These are phyloP conservation scores for Fusarium sp. DNA, from an alignment of 2,329 filamentous ascomycete species.

Conservation along the genomic window DNA sequence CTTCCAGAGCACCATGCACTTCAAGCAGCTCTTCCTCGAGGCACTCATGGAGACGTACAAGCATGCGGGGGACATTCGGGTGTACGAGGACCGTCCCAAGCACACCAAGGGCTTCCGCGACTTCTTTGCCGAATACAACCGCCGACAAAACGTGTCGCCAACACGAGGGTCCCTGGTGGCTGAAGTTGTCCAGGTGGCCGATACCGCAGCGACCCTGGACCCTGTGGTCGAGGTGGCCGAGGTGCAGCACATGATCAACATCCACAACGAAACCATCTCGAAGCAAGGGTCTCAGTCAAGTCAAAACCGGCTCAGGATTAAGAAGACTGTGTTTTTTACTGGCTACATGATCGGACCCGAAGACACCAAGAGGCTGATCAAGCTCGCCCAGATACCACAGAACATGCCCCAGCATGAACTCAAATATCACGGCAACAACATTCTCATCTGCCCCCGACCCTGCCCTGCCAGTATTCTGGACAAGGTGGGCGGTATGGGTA, in stretches of 20 bases:
- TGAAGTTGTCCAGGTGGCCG: slow-evolving; percentile 88
- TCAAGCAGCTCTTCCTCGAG: slow-evolving; percentile 88
- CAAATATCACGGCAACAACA: slow-evolving; percentile 86
- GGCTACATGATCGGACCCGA: slow-evolving; percentile 83
- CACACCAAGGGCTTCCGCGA: slow-evolving; percentile 85
- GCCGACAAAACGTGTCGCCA: slow-evolving; percentile 57
- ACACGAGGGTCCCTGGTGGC: slow-evolving; percentile 74
- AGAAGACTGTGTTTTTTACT: slow-evolving; percentile 90
- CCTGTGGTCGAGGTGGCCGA: slow-evolving; percentile 83
- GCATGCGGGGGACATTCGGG: slow-evolving; percentile 81
- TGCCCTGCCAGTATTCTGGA: slow-evolving; percentile 78
- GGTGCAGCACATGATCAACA: slow-evolving; percentile 89
- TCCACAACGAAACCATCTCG: slow-evolving; percentile 73
- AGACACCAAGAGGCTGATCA: slow-evolving; percentile 78
- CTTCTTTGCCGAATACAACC: slow-evolving; percentile 85
- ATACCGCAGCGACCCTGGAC: slow-evolving; percentile 78
- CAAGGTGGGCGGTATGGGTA: slow-evolving; percentile 88
- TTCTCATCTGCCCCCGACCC: slow-evolving; percentile 86
- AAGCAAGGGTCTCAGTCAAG: slow-evolving; percentile 49
- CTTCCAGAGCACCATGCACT: slow-evolving; percentile 86
- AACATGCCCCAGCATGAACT: slow-evolving; percentile 75
- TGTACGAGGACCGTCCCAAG: slow-evolving; percentile 74
- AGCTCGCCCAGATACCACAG: slow-evolving; percentile 72
- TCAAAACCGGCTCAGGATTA: slow-evolving; percentile 72
- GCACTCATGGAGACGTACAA: slow-evolving; percentile 88